These are phyloP conservation scores for Smallanthus sonchifolius DNA, from an alignment of 129 eudicot genomes.

Conservation along the genomic window DNA sequence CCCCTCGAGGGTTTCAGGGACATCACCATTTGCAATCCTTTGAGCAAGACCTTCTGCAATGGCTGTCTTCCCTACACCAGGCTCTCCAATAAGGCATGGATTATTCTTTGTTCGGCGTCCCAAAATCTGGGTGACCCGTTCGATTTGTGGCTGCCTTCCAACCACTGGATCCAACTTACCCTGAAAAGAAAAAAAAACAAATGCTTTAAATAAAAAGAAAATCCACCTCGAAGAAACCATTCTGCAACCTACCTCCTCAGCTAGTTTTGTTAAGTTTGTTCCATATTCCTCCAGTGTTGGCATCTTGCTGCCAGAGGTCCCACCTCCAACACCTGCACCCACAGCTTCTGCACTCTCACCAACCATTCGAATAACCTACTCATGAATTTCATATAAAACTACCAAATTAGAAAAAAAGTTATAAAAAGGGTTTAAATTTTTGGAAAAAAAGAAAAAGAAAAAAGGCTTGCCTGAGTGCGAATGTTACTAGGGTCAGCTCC, in stretches of 20 bases:
- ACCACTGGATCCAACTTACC: slow-evolving; percentile 67
- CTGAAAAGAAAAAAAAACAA: slow-evolving; percentile 21
- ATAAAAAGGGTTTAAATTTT: background rate
- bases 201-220: background rate
- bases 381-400: background rate
- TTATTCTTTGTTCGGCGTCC: slow-evolving; percentile 82
- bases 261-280: slow-evolving; percentile 82
- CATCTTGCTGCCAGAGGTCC: slow-evolving; percentile 73
- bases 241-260: slow-evolving; percentile 62
- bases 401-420: background rate
- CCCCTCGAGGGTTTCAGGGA: slow-evolving; percentile 89
- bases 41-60: slow-evolving; percentile 97
- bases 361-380: slow-evolving; percentile 79
- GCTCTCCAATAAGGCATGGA: slow-evolving; percentile 92
- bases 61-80: slow-evolving; percentile 96
- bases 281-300: slow-evolving; percentile 94
- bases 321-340: slow-evolving; percentile 84
- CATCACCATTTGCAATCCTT: slow-evolving; percentile 85
- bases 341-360: slow-evolving; percentile 87
- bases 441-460: background rate
- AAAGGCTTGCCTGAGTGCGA: slow-evolving; percentile 61
- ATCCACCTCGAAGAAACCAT: background rate
- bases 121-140: slow-evolving; percentile 45
- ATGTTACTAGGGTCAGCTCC: slow-evolving; percentile 90
- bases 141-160: slow-evolving; percentile 48